phyloP scores from a whole-genome alignment of 1,284 basidiomycete species.

The Laetiporus sulphureus region DNA sequence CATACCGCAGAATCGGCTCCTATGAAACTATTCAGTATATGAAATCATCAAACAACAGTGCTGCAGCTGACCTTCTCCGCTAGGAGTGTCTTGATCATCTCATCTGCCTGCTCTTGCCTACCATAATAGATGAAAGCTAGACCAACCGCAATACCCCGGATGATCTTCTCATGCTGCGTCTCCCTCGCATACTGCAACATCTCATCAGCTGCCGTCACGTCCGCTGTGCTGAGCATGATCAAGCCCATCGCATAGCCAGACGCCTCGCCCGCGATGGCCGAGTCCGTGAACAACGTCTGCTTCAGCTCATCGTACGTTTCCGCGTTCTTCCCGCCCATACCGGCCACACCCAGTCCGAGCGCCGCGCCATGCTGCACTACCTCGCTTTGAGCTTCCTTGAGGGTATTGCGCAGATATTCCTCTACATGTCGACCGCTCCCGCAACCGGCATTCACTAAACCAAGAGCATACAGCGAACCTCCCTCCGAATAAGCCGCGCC shows the following conservation, averaged over 20 bases:
- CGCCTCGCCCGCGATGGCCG: constrained; percentile 90
- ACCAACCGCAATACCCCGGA: constrained; percentile 88
- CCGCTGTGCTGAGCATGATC: constrained; percentile 90
- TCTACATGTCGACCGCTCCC: constrained; percentile 67
- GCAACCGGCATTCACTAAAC: constrained; percentile 87
- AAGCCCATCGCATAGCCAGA: constrained; percentile 95
- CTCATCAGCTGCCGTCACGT: constrained; percentile 74
- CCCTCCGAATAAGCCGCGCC: constrained; percentile 88
- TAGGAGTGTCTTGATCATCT: constrained; percentile 67
- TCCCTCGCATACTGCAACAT: constrained; percentile 93
- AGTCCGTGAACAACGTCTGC: constrained; percentile 80
- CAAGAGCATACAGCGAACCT: constrained; percentile 90
- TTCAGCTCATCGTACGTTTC: constrained; percentile 91
- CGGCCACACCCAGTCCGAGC: constrained; percentile 87
- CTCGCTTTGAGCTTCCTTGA: constrained; percentile 69
- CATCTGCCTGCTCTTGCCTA: constrained; percentile 83
- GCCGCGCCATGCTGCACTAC: constrained; percentile 95
- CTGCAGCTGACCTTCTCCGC: constrained; percentile 69
- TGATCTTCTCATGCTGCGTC: constrained; percentile 98
- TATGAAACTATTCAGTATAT: constrained; percentile 24
- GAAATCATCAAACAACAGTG: constrained; percentile 1
- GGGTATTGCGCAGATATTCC: constrained; percentile 69
- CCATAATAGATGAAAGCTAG: constrained; percentile 89
- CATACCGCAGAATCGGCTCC: constrained; percentile 94
- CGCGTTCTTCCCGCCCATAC: constrained; percentile 83